A percentile compares a stretch with the other conserved stretches of the same genome.
Evolutionary conservation across 352 stramenopile species (phyloP).

Genomic region (Pythium sp.): DNA sequence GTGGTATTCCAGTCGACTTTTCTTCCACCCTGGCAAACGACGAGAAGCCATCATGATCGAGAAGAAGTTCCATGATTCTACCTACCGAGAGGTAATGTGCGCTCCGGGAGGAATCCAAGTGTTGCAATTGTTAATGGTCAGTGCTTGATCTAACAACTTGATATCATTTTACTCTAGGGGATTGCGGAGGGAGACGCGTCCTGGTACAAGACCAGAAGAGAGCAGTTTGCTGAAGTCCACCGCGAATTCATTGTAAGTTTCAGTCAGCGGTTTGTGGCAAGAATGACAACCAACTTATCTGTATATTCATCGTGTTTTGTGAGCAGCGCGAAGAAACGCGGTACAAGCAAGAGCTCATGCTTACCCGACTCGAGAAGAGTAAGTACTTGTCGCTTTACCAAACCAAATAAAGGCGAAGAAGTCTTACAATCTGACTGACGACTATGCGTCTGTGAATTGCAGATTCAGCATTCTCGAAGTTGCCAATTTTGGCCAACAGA

Average conservation of each 20-base stretch:
- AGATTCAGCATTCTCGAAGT: constrained; percentile 73
- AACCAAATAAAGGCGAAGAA: neutral
- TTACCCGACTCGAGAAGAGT: constrained; percentile 70
- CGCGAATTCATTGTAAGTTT: constrained; percentile 59
- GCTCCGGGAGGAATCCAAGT: too few species aligned
- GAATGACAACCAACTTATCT: neutral
- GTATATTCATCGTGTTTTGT: neutral
- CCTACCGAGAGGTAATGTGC: constrained; percentile 38
- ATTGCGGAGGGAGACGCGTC: constrained; percentile 37
- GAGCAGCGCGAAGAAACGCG: constrained; percentile 61
- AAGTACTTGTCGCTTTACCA: constrained; percentile 5
- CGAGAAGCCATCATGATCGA: constrained; percentile 63
- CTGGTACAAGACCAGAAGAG: constrained; percentile 46
- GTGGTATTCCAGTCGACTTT: constrained; percentile 34
- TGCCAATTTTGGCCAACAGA: constrained; percentile 65
- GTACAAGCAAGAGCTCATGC: constrained; percentile 77
- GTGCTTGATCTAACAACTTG: neutral
- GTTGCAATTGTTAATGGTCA: constrained; percentile 6
- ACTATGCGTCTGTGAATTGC: neutral
- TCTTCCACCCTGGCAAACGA: constrained; percentile 61
- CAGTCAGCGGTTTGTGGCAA: neutral
- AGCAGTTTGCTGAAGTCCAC: constrained; percentile 46
- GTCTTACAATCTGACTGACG: neutral
- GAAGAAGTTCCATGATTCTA: constrained; percentile 70
- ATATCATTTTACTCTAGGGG: constrained; percentile 20